phyloP scores from a whole-genome alignment of 2,329 filamentous ascomycete genomes.

The Diaporthe sp. region DNA sequence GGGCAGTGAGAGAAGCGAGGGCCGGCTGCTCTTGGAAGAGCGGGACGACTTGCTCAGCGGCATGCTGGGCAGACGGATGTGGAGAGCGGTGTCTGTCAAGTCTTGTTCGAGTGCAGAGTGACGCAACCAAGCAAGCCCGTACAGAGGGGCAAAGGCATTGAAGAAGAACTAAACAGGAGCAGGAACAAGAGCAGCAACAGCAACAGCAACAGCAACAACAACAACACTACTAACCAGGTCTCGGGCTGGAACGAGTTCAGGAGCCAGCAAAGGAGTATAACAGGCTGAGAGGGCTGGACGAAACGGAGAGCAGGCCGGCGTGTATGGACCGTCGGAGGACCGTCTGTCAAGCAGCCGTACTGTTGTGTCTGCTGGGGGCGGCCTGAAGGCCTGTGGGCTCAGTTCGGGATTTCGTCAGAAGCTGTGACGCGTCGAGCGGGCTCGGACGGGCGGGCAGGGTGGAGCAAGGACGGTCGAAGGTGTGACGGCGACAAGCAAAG shows the following conservation, averaged over 20 bases:
- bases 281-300: slow-evolving; percentile 3
- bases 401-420: slow-evolving; percentile 31
- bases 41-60: slow-evolving; percentile 42
- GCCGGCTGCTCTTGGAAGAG: slow-evolving; percentile 39
- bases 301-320: slow-evolving; percentile 22
- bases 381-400: slow-evolving; percentile 25
- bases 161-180: slow-evolving; percentile 8
- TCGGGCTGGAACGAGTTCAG: background rate
- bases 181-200: background rate
- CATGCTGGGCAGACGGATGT: slow-evolving; percentile 38
- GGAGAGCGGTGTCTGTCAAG: slow-evolving; percentile 16
- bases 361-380: slow-evolving; percentile 3
- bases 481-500: slow-evolving; percentile 32
- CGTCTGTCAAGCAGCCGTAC: background rate
- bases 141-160: slow-evolving; percentile 9
- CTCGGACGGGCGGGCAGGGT: slow-evolving; percentile 31
- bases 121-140: slow-evolving; percentile 8
- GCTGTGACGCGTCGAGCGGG: slow-evolving; percentile 31
- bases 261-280: slow-evolving; percentile 32
- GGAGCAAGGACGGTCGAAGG: slow-evolving; percentile 32
- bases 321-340: slow-evolving; percentile 31
- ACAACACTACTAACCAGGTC: slow-evolving; percentile 11
- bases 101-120: slow-evolving; percentile 12
- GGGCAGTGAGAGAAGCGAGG: slow-evolving; percentile 39
- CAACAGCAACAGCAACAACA: background rate